Conservation (phyloP, 73 alveolate genomes). For the Symbiodinium pilosum region DNA sequence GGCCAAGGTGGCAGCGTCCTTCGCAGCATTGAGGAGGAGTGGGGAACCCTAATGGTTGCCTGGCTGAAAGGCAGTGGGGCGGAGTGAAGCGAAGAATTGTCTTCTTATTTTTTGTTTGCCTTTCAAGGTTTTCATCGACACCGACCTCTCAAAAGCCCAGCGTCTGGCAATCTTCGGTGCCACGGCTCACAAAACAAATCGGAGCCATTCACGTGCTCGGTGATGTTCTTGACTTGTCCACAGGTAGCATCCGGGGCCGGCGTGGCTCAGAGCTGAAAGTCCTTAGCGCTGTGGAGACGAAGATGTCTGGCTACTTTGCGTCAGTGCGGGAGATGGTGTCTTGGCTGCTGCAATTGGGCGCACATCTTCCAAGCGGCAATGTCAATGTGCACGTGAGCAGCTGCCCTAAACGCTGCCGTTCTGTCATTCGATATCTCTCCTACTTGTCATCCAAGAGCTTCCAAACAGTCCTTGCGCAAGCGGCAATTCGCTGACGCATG, state of each 20-base stretch:
- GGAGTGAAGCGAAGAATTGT: not conserved
- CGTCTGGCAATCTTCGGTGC: slow-evolving; percentile 81
- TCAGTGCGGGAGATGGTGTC: slow-evolving; percentile 59
- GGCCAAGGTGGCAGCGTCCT: slow-evolving; percentile 92
- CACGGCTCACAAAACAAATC: too few species aligned
- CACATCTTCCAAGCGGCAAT: too few species aligned
- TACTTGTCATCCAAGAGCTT: too few species aligned
- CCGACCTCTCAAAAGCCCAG: slow-evolving; percentile 77
- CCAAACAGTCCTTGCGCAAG: too few species aligned
- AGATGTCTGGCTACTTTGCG: slow-evolving; percentile 89
- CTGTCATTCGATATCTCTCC: too few species aligned
- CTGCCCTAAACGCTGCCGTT: too few species aligned
- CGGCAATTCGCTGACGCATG: too few species aligned
- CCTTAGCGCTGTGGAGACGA: slow-evolving; percentile 89
- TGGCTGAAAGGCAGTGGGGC: not conserved
- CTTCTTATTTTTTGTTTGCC: too few species aligned
- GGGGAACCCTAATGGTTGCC: slow-evolving; percentile 94
- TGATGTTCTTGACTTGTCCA: too few species aligned
- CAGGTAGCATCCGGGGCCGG: slow-evolving; percentile 86
- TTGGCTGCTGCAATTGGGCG: too few species aligned
- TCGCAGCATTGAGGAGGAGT: slow-evolving; percentile 90
- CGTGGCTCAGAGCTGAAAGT: slow-evolving; percentile 89
- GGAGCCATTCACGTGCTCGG: too few species aligned
- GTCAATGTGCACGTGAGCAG: too few species aligned
- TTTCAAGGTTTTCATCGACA: slow-evolving; percentile 87